phyloP scores from a whole-genome alignment of 2,329 filamentous ascomycete genomes.

The Colletotrichum orchidophilum region DNA sequence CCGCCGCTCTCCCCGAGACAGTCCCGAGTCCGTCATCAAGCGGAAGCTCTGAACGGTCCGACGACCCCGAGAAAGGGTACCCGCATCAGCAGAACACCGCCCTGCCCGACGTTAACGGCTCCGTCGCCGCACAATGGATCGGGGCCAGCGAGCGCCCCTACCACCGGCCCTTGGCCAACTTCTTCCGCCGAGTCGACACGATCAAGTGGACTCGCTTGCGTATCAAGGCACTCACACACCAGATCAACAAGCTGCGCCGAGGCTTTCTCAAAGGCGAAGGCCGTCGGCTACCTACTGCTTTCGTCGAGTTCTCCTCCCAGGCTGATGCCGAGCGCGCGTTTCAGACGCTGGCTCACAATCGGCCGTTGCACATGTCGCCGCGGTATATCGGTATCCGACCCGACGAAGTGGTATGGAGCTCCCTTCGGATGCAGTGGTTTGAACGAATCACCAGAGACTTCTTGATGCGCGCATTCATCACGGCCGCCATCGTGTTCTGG shows the following conservation, averaged over 20 bases:
- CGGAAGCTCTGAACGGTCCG: constrained; percentile 21
- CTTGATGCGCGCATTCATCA: constrained; percentile 71
- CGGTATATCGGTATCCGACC: constrained; percentile 85
- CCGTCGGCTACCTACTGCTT: constrained; percentile 77
- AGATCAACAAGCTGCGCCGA: constrained; percentile 71
- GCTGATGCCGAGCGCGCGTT: constrained; percentile 86
- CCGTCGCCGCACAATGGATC: constrained; percentile 79
- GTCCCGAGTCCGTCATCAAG: constrained; percentile 36
- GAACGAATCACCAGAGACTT: constrained; percentile 77
- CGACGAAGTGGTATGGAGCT: constrained; percentile 86
- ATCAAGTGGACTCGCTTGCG: constrained; percentile 84
- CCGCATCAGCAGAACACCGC: constrained; percentile 41
- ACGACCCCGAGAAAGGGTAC: constrained; percentile 33
- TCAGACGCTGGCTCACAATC: constrained; percentile 83
- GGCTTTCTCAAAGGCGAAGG: constrained; percentile 68
- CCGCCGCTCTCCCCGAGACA: constrained; percentile 31
- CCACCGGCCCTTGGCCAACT: constrained; percentile 72
- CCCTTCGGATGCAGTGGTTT: constrained; percentile 76
- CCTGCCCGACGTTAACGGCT: constrained; percentile 53
- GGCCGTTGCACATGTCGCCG: constrained; percentile 84
- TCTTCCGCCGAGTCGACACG: constrained; percentile 92
- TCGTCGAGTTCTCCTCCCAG: constrained; percentile 89
- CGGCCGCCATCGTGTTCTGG: constrained; percentile 86
- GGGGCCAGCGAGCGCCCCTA: constrained; percentile 77
- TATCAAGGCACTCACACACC: constrained; percentile 49